Conservation (phyloP, 2,329 filamentous ascomycete genomes). For the Metarhizium robertsii region DNA sequence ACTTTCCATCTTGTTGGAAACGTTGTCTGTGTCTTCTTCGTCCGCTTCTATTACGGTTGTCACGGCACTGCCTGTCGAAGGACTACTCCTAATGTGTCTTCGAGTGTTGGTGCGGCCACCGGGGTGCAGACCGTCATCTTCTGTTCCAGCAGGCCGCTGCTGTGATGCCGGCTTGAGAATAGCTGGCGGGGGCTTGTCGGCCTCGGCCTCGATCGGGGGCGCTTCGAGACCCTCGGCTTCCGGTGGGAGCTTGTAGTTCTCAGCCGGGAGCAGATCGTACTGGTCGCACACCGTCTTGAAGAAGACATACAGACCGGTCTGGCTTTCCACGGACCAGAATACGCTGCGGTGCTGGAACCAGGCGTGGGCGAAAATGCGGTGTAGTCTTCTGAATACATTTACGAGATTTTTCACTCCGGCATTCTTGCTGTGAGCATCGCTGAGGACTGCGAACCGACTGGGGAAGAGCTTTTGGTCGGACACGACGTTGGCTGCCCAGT, state of each 20-base stretch:
- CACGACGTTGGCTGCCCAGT: constrained; percentile 93
- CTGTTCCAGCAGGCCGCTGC: constrained; percentile 21
- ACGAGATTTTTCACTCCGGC: constrained; percentile 73
- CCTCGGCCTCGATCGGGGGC: constrained; percentile 30
- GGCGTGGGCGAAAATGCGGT: constrained; percentile 95
- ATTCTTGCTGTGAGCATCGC: constrained; percentile 49
- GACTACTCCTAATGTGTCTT: constrained; percentile 70
- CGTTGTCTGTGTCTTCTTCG: constrained; percentile 55
- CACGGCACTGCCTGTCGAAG: constrained; percentile 69
- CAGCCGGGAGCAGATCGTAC: constrained; percentile 79
- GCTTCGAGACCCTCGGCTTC: constrained; percentile 80
- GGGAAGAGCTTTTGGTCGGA: constrained; percentile 95
- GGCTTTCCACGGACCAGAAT: constrained; percentile 87
- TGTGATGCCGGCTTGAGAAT: constrained; percentile 27
- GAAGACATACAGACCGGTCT: constrained; percentile 88
- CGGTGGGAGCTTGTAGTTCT: constrained; percentile 91
- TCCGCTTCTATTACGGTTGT: constrained; percentile 75
- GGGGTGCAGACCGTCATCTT: constrained; percentile 43
- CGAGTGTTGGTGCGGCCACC: constrained; percentile 62
- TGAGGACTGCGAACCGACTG: constrained; percentile 58
- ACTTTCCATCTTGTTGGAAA: constrained; percentile 34
- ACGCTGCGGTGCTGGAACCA: constrained; percentile 97
- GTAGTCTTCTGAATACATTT: constrained; percentile 89
- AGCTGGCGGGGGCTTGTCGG: constrained; percentile 23
- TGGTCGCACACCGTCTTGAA: constrained; percentile 96